Percentiles rank a stretch among this genome's conserved stretches.
Evolutionary conservation across 768 basidiomycete species (phyloP).

Genomic region (Asterophora parasitica): DNA sequence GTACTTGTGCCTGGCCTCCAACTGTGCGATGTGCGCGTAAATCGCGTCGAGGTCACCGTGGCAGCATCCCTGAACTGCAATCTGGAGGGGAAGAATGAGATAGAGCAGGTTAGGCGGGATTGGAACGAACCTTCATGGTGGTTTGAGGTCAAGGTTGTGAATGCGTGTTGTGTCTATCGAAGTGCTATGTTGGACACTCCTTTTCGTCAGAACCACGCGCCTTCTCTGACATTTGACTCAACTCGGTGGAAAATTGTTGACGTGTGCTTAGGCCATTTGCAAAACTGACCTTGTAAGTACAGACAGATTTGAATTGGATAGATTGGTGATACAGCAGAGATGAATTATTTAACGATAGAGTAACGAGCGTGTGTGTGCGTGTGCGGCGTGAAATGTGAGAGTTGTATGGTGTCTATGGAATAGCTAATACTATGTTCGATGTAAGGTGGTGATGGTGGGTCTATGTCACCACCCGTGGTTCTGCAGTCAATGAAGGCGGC

Average conservation of each 20-base stretch:
- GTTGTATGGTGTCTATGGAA: neutral
- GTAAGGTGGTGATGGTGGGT: neutral
- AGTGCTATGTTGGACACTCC: too few relatives aligned
- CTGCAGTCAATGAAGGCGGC: too few relatives aligned
- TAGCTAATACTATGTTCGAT: neutral
- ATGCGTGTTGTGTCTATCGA: too few relatives aligned
- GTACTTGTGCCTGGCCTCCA: slow-evolving; percentile 59
- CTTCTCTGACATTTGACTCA: too few relatives aligned
- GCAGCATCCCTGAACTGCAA: slow-evolving; percentile 93
- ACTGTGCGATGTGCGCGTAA: slow-evolving; percentile 60
- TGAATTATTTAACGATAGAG: slow-evolving; percentile 7
- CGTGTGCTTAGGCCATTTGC: too few relatives aligned
- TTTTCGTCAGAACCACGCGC: too few relatives aligned
- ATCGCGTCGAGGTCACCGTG: slow-evolving; percentile 91
- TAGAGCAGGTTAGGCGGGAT: neutral
- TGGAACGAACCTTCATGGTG: too few relatives aligned
- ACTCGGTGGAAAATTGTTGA: neutral
- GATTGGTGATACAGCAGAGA: neutral
- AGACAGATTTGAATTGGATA: neutral
- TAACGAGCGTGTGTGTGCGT: slow-evolving; percentile 1
- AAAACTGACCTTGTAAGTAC: too few relatives aligned
- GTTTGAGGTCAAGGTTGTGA: too few relatives aligned
- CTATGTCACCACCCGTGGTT: slow-evolving; percentile 3
- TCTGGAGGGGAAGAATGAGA: slow-evolving; percentile 33
- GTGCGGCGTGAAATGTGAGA: neutral